phyloP scores from a whole-genome alignment of 306 rosid species.

The Vigna hirtella region DNA sequence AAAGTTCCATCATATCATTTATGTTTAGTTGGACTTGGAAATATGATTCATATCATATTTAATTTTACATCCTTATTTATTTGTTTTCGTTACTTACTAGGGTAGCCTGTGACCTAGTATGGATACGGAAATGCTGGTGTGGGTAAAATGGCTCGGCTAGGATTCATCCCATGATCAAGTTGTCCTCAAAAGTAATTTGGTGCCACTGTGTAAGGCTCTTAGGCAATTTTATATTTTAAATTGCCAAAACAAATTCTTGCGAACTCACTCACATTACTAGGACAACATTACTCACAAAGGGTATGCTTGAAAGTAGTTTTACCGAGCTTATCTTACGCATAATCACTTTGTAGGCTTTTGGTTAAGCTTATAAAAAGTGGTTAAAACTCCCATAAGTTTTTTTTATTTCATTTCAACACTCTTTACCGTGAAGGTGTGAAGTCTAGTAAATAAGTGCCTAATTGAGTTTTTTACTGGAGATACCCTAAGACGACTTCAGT shows the following conservation, averaged over 20 bases:
- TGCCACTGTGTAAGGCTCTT: no score
- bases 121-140: background rate
- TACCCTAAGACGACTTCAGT: background rate
- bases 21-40: constrained; percentile 27
- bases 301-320: no score
- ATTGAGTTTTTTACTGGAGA: background rate
- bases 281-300: no score
- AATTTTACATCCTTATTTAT: constrained; percentile 2
- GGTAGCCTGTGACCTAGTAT: constrained; percentile 8
- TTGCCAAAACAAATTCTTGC: background rate
- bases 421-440: background rate
- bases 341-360: background rate
- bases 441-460: background rate
- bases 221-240: no score
- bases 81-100: background rate
- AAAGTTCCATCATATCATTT: constrained; percentile 11
- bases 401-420: background rate
- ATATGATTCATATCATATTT: background rate
- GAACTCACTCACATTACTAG: background rate
- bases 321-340: background rate
- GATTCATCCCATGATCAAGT: background rate
- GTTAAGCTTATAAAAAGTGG: background rate
- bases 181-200: no score
- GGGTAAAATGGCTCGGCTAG: constrained; percentile 1
- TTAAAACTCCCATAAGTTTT: background rate